phyloP scores from a whole-genome alignment of 1,139 yeast genomes.

The Saccharomyces hybrid region DNA sequence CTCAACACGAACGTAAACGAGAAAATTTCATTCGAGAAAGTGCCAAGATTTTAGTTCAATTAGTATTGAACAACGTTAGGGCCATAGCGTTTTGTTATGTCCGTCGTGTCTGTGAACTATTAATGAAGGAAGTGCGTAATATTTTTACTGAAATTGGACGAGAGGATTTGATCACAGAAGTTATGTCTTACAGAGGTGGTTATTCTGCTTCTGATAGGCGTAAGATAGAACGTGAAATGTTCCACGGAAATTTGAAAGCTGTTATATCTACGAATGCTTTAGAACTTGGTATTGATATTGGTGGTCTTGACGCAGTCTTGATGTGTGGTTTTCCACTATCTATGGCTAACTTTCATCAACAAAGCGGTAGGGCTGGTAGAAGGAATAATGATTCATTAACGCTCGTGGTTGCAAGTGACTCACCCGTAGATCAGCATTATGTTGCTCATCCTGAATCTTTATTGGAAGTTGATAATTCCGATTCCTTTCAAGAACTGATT shows the following conservation, averaged over 20 bases:
- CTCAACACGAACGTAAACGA: constrained; percentile 36
- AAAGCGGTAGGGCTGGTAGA: constrained; percentile 93
- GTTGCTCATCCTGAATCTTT: constrained; percentile 62
- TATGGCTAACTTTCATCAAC: constrained; percentile 83
- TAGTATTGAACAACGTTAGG: constrained; percentile 58
- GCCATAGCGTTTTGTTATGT: constrained; percentile 88
- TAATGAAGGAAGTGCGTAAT: constrained; percentile 72
- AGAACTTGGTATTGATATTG: constrained; percentile 91
- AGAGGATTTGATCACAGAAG: constrained; percentile 47
- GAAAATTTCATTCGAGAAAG: constrained; percentile 70
- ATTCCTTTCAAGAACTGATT: constrained; percentile 43
- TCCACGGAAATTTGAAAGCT: constrained; percentile 73
- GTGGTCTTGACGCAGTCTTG: constrained; percentile 82
- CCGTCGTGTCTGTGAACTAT: constrained; percentile 73
- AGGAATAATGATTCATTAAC: constrained; percentile 71
- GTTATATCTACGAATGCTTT: constrained; percentile 91
- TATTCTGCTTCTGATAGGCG: constrained; percentile 81
- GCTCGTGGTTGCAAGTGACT: constrained; percentile 71
- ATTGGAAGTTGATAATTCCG: constrained; percentile 36
- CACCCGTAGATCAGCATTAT: constrained; percentile 82
- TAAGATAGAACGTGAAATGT: constrained; percentile 82
- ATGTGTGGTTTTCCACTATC: constrained; percentile 90
- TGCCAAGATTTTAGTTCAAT: constrained; percentile 59
- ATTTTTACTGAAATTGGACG: constrained; percentile 39
- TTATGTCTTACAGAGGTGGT: constrained; percentile 94